These are phyloP conservation scores for Sindora glabra DNA, from an alignment of 306 rosid genomes.

Conservation along the genomic window DNA sequence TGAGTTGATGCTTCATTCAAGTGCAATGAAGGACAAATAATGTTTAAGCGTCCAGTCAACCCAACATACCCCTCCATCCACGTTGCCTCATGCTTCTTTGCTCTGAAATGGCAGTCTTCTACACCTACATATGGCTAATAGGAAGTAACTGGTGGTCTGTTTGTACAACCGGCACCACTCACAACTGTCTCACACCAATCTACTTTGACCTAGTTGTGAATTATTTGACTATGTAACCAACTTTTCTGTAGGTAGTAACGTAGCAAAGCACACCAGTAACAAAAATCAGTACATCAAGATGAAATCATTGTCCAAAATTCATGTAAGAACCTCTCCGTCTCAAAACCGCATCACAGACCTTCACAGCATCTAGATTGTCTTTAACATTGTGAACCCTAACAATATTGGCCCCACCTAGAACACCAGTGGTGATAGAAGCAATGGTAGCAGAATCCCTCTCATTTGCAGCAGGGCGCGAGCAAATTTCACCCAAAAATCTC, in stretches of 20 bases:
- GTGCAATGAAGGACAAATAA: background rate
- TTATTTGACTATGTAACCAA: too few species aligned
- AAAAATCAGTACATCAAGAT: background rate
- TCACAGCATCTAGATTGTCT: constrained; percentile 69
- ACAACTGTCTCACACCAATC: too few species aligned
- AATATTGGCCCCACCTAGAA: constrained; percentile 76
- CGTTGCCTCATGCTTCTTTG: background rate
- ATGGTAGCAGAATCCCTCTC: constrained; percentile 85
- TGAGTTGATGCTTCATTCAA: background rate
- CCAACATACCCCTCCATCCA: background rate
- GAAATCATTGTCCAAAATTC: constrained; percentile 14
- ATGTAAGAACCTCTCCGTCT: constrained; percentile 29
- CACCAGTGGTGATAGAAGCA: constrained; percentile 55
- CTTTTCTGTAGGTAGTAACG: background rate
- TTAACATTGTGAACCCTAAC: constrained; percentile 84
- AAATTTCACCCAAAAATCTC: constrained; percentile 67
- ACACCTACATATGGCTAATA: constrained; percentile 6
- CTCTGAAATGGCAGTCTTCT: background rate
- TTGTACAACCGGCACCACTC: too few species aligned
- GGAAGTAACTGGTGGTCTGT: too few species aligned
- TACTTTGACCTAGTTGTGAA: too few species aligned
- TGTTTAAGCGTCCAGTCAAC: background rate
- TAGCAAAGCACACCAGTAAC: background rate
- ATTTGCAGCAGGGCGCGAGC: constrained; percentile 34
- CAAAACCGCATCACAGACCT: constrained; percentile 64